Evolutionary conservation across 495 filamentous ascomycete species (phyloP), one percentile per base, ranked within the genome.

Genomic region (Pseudevernia furfuracea): DNA sequence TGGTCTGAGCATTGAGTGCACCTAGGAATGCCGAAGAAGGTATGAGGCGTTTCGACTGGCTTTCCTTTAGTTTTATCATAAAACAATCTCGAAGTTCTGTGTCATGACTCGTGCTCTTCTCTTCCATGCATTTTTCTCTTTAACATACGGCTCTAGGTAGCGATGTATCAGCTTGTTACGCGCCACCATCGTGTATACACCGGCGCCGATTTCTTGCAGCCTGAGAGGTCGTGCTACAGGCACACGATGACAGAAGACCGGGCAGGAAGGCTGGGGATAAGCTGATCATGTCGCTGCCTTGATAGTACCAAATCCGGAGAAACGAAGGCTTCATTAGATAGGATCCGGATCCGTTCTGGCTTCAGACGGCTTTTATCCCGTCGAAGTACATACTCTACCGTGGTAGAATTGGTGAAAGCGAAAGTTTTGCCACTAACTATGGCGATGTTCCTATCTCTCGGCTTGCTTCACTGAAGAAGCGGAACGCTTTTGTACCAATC

Each of bases 1-100:
- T 78, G 48, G 60, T 58, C 28, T 66, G 59, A 61, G 30, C 6
- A 28, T 30, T 41, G 28, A 49, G 23, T 4, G 21, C 43, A 46
- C 10, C 8, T 25, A 11, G 6, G n/a, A 25, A 25, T 23, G 21
- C 21, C 10, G 21, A 49, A 12, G 10, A 21, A 49, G n/a, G 5
- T 23, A 4, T 12, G 46, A 49, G 11, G 23, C 23, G 5, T 23
- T 49, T 23, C 4, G n/a, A 25, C 9, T 11, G 23, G n/a, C n/a
- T 25, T 49, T 39, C 23, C 11, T 4, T 49, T 1, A 25, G n/a
- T 12, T 49, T 2, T 49, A 7, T 3, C 6, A 32, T 17, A 9
- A 14, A 19, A 0, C 4, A 19, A 8, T 30, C 28, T 30, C 25
- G 25, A 32, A 32, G 12, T 3, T 32, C 7, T 53, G 41, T 17